Evolutionary conservation across 2,329 filamentous ascomycete species (phyloP).

Genomic region (Cladosporium sp.): DNA sequence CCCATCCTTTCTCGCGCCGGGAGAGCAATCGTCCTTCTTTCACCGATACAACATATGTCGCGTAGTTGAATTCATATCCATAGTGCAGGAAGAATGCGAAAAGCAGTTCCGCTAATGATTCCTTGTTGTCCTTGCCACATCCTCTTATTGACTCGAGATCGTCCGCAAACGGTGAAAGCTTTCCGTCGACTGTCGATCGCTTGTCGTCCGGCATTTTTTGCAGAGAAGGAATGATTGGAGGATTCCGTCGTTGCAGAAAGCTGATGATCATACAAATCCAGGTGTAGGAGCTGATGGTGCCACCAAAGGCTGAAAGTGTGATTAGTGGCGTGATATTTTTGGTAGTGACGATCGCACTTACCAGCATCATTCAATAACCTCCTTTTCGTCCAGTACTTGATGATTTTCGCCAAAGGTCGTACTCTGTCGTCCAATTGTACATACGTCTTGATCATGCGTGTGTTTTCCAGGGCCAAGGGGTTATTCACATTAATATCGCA

Average conservation of each 20-base stretch:
- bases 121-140: constrained; percentile 75
- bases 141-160: constrained; percentile 70
- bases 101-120: constrained; percentile 77
- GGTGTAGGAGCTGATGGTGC: constrained; percentile 94
- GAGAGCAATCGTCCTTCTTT: constrained; percentile 73
- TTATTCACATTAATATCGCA: constrained; percentile 99
- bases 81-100: constrained; percentile 97
- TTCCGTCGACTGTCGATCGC: constrained; percentile 58
- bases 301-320: constrained; percentile 68
- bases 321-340: constrained; percentile 1
- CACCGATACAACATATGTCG: constrained; percentile 78
- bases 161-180: constrained; percentile 77
- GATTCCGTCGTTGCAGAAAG: constrained; percentile 83
- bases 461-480: constrained; percentile 89
- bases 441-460: constrained; percentile 95
- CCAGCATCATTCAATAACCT: constrained; percentile 95
- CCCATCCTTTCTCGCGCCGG: constrained; percentile 86
- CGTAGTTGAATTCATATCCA: constrained; percentile 88
- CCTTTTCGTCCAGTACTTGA: constrained; percentile 95
- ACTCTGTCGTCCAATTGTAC: constrained; percentile 90
- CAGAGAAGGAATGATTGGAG: constrained; percentile 78
- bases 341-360: constrained; percentile 43
- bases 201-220: constrained; percentile 68
- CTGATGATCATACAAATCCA: constrained; percentile 99
- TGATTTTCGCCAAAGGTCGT: constrained; percentile 87